phyloP scores from a whole-genome alignment of 1,139 yeast genomes.

The Geotrichum candidum region DNA sequence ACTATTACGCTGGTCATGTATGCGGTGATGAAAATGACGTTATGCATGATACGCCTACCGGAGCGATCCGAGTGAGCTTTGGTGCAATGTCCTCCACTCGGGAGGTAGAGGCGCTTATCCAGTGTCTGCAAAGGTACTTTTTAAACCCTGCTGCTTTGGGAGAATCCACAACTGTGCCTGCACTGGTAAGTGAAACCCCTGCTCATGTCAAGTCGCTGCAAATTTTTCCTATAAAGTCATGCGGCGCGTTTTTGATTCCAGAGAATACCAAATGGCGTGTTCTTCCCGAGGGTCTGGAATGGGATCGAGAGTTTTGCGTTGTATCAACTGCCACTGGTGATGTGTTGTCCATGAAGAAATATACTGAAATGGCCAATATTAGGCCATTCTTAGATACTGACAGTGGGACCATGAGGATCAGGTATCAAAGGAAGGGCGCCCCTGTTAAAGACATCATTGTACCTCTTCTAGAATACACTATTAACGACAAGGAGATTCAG shows the following conservation, averaged over 20 bases:
- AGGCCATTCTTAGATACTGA: slow-evolving; percentile 28
- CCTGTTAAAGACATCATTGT: slow-evolving; percentile 20
- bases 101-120: slow-evolving; percentile 34
- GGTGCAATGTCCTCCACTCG: slow-evolving; percentile 37
- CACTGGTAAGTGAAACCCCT: not conserved
- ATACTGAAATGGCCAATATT: slow-evolving; percentile 35
- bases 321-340: slow-evolving; percentile 28
- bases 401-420: slow-evolving; percentile 18
- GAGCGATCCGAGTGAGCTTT: slow-evolving; percentile 39
- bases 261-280: slow-evolving; percentile 30
- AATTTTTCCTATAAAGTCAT: slow-evolving; percentile 42
- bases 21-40: slow-evolving; percentile 41
- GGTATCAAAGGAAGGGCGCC: slow-evolving; percentile 3
- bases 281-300: slow-evolving; percentile 31
- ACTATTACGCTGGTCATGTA: slow-evolving; percentile 35
- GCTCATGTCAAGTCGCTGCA: slow-evolving; percentile 24
- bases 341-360: slow-evolving; percentile 34
- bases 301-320: slow-evolving; percentile 39
- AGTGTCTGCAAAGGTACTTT: slow-evolving; percentile 28
- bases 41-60: slow-evolving; percentile 37
- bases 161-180: not conserved
- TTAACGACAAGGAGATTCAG: slow-evolving; percentile 8
- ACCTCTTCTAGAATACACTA: slow-evolving; percentile 9
- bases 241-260: slow-evolving; percentile 34
- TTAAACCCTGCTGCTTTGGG: not conserved